Evolutionary conservation across 148 eudicot genomes (phyloP).

Genomic region (Chenopodium suecicum): DNA sequence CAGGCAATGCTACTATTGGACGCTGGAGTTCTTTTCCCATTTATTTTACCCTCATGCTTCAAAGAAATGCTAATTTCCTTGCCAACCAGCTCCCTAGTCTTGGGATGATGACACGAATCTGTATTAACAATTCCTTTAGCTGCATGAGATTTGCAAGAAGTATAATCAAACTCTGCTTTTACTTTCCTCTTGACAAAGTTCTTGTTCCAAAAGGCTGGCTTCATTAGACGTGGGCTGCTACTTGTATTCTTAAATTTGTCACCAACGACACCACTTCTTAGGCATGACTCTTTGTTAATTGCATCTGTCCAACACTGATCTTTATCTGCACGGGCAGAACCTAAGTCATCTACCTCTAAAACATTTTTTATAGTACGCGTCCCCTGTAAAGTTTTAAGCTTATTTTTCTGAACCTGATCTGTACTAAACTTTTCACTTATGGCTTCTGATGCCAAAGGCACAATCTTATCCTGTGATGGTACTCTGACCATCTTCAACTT

Average conservation of each 20-base stretch:
- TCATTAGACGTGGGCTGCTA: constrained; percentile 30
- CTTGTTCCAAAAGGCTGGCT: constrained; percentile 37
- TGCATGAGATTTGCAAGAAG: constrained; percentile 29
- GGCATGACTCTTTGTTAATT: constrained; percentile 25
- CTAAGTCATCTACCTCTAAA: constrained; percentile 34
- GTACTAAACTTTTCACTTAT: constrained; percentile 19
- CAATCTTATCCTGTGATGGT: constrained; percentile 35
- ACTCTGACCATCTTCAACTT: constrained; percentile 27
- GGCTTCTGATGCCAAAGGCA: constrained; percentile 34
- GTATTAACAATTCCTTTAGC: constrained; percentile 20
- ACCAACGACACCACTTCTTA: constrained; percentile 15
- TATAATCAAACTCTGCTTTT: constrained; percentile 32
- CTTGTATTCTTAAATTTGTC: constrained; percentile 26
- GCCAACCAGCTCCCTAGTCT: constrained; percentile 22
- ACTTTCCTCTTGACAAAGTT: constrained; percentile 39
- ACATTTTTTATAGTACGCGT: constrained; percentile 31
- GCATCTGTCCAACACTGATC: constrained; percentile 24
- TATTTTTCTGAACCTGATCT: constrained; percentile 33
- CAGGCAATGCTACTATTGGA: constrained; percentile 20
- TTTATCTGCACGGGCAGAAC: constrained; percentile 32
- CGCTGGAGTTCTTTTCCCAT: constrained; percentile 21
- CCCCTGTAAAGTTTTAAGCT: constrained; percentile 32
- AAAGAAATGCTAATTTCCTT: constrained; percentile 26
- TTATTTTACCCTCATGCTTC: constrained; percentile 23
- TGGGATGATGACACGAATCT: constrained; percentile 9